Conservation (phyloP, 2,329 filamentous ascomycete species). For the Aspergillus felis region DNA sequence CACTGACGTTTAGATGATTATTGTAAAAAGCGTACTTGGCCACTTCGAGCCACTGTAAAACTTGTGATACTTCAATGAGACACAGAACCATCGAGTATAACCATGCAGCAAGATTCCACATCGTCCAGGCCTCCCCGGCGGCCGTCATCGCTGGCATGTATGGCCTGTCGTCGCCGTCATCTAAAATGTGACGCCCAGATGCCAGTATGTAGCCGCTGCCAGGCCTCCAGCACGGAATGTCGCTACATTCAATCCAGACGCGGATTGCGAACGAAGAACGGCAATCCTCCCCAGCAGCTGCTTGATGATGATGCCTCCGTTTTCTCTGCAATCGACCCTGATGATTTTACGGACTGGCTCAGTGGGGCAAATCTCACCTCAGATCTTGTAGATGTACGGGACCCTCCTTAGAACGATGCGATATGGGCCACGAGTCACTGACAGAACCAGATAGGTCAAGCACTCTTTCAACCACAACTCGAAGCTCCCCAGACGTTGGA, state of each 20-base stretch:
- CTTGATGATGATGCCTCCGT: slow-evolving; percentile 10
- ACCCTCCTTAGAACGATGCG: neutral
- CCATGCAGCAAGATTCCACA: slow-evolving; percentile 3
- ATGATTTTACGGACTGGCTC: slow-evolving; percentile 13
- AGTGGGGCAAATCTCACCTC: slow-evolving; percentile 7
- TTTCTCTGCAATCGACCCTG: neutral
- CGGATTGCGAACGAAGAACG: slow-evolving; percentile 23
- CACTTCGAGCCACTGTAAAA: neutral
- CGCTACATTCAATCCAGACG: slow-evolving; percentile 47
- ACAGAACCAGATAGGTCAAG: slow-evolving; percentile 7
- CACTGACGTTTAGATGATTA: neutral
- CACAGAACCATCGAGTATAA: neutral
- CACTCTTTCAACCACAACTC: slow-evolving; percentile 8
- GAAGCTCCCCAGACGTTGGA: slow-evolving; percentile 4
- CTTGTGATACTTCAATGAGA: neutral
- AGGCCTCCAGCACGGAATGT: slow-evolving; percentile 40
- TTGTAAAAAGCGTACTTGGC: neutral
- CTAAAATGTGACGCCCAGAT: slow-evolving; percentile 45
- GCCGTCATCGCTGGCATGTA: slow-evolving; percentile 19
- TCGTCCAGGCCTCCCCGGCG: slow-evolving; percentile 2
- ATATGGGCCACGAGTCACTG: neutral
- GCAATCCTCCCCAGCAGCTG: neutral
- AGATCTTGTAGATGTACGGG: slow-evolving; percentile 9
- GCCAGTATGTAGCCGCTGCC: slow-evolving; percentile 41
- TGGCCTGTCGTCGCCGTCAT: slow-evolving; percentile 32